Conservation (phyloP, 140 eudicot species). For the Anethum foeniculum region DNA sequence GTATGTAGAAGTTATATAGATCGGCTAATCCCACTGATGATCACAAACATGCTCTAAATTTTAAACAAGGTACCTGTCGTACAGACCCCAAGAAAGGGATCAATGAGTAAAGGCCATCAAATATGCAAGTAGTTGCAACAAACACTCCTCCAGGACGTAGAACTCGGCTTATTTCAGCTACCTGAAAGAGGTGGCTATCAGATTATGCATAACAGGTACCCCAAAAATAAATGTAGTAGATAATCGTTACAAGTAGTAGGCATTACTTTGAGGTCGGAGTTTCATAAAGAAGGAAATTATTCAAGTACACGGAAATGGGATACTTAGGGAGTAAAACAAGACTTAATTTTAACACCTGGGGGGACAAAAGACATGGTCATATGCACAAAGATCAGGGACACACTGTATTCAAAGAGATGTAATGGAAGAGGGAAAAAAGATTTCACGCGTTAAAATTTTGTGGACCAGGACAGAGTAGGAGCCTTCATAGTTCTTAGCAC, state of each 20-base stretch:
- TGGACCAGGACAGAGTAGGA: neutral
- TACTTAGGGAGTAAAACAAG: neutral
- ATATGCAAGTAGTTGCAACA: slow-evolving; percentile 81
- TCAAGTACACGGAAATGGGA: neutral
- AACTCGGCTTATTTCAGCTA: slow-evolving; percentile 87
- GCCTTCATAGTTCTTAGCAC: neutral
- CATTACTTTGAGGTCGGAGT: neutral
- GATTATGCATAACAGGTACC: neutral
- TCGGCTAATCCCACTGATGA: neutral
- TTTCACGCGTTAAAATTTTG: neutral
- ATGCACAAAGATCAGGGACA: neutral
- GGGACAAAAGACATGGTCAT: neutral
- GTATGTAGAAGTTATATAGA: neutral
- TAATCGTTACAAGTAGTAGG: neutral
- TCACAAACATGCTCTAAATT: neutral
- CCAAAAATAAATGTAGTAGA: neutral
- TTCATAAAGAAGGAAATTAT: neutral
- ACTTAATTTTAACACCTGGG: neutral
- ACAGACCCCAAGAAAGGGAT: slow-evolving; percentile 48
- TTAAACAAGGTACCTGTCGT: slow-evolving; percentile 47
- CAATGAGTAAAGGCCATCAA: slow-evolving; percentile 55
- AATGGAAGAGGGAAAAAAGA: neutral
- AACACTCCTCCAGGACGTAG: slow-evolving; percentile 85
- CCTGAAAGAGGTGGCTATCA: slow-evolving; percentile 33
- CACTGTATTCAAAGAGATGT: neutral